These are phyloP conservation scores for Microascus cirrosus DNA, from an alignment of 2,329 filamentous ascomycete genomes.

Conservation along the genomic window DNA sequence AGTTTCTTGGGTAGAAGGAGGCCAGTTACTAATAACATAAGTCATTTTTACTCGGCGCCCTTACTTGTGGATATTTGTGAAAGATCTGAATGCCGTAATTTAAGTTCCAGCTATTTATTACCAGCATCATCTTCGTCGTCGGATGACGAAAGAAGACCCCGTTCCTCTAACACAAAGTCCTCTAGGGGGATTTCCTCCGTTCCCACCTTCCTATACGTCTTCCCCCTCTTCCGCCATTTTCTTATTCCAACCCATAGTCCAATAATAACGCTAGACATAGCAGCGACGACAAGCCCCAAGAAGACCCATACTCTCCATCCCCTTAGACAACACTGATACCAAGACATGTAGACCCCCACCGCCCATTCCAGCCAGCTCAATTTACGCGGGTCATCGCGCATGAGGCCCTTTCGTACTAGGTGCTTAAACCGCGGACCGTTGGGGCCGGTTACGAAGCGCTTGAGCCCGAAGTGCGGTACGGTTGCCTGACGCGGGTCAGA, in stretches of 20 bases:
- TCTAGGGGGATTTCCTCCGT: conserved; percentile 4
- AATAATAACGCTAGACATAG: conserved; percentile 6
- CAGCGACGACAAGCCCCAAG: conserved; percentile 7
- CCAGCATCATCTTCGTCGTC: background rate
- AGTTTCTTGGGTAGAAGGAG: no score
- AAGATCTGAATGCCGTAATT: no score
- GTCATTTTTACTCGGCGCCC: no score
- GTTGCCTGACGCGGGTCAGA: conserved; percentile 19
- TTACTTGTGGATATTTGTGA: no score
- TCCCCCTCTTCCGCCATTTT: background rate
- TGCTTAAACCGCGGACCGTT: conserved; percentile 20
- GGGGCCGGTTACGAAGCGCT: conserved; percentile 18
- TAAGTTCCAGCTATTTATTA: background rate
- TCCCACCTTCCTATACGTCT: background rate
- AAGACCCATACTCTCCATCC: conserved; percentile 21
- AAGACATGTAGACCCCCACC: conserved; percentile 14
- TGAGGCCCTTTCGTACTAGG: conserved; percentile 18
- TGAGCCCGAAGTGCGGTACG: conserved; percentile 18
- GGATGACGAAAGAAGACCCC: background rate
- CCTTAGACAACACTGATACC: conserved; percentile 21
- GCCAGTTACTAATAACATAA: no score
- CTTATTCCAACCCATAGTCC: background rate
- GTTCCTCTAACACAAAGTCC: background rate
- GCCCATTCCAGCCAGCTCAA: conserved; percentile 17
- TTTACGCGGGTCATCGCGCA: conserved; percentile 13